Percentiles rank a stretch among this genome's conserved stretches.
phyloP scores from a whole-genome alignment of 2,329 filamentous ascomycete species.

The Emericellopsis atlantica region DNA sequence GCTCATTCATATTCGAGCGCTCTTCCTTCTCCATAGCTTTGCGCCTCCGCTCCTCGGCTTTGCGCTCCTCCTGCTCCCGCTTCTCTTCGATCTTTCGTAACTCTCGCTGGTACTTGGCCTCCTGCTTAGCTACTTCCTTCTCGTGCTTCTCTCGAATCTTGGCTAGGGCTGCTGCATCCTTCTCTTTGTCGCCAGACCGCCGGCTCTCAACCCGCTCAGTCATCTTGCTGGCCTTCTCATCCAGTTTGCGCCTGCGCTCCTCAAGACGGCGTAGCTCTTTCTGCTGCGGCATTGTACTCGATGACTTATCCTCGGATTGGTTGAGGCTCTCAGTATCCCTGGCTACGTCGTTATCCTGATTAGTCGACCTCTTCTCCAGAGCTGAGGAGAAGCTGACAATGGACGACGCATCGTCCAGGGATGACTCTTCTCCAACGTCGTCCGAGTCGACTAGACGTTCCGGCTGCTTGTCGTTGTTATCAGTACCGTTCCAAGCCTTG shows the following conservation, averaged over 20 bases:
- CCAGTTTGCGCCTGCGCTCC: conserved; percentile 45
- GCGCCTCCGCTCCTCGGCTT: conserved; percentile 36
- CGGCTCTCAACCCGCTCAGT: conserved; percentile 32
- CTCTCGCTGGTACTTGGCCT: conserved; percentile 53
- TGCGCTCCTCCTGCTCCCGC: conserved; percentile 47
- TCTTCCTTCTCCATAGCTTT: conserved; percentile 43
- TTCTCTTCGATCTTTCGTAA: conserved; percentile 52
- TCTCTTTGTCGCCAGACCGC: conserved; percentile 31
- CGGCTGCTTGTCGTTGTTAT: conserved; percentile 12
- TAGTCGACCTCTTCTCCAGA: conserved; percentile 19
- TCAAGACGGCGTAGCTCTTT: conserved; percentile 54
- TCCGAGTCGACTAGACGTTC: conserved; percentile 3
- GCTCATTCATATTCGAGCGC: conserved; percentile 29
- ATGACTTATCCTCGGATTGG: conserved; percentile 22
- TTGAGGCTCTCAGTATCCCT: conserved; percentile 12
- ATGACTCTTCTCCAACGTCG: conserved; percentile 11
- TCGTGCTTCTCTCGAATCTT: conserved; percentile 53
- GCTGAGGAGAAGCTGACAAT: conserved; percentile 37
- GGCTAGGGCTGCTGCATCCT: conserved; percentile 35
- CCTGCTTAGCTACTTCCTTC: conserved; percentile 49
- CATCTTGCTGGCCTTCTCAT: conserved; percentile 47
- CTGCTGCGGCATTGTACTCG: conserved; percentile 23
- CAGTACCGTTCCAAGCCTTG: conserved; percentile 14
- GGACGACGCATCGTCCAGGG: conserved; percentile 29
- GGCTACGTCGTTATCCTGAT: conserved; percentile 10